Evolutionary conservation across 345 rosid species (phyloP).

Genomic region (Microcos paniculata): DNA sequence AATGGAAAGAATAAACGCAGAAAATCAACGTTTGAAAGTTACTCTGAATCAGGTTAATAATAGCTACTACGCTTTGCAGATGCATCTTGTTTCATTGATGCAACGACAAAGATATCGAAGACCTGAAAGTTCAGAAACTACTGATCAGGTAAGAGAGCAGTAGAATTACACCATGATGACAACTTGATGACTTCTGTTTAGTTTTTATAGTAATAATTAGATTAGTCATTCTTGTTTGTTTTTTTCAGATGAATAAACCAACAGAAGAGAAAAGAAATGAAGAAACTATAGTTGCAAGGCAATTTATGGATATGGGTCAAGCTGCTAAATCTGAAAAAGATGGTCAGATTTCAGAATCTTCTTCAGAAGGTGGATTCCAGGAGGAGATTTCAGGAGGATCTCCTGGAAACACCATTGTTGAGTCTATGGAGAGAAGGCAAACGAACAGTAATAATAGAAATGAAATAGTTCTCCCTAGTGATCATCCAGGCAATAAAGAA

Average conservation of each 20-base stretch:
- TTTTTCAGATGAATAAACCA: slow-evolving; percentile 22
- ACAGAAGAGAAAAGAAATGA: slow-evolving; percentile 25
- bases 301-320: slow-evolving; percentile 47
- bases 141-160: slow-evolving; percentile 6
- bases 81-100: slow-evolving; percentile 40
- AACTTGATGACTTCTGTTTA: not conserved
- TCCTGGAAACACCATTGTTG: slow-evolving; percentile 24
- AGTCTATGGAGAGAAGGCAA: slow-evolving; percentile 28
- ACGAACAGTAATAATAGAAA: slow-evolving; percentile 13
- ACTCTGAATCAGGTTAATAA: slow-evolving; percentile 43
- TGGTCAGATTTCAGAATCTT: slow-evolving; percentile 22
- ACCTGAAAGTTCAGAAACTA: slow-evolving; percentile 9
- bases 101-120: slow-evolving; percentile 27
- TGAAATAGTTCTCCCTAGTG: slow-evolving; percentile 24
- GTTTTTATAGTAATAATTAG: not conserved
- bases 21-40: slow-evolving; percentile 46
- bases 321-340: slow-evolving; percentile 22
- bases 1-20: slow-evolving; percentile 41
- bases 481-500: slow-evolving; percentile 17
- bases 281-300: slow-evolving; percentile 27
- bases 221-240: not conserved
- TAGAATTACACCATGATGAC: slow-evolving; percentile 2
- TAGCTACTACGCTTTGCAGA: slow-evolving; percentile 45
- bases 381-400: slow-evolving; percentile 2
- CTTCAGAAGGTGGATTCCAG: slow-evolving; percentile 13